A percentile compares a stretch with the other conserved stretches of the same genome.
phyloP scores from a whole-genome alignment of 352 stramenopile genomes.

The Globisporangium mamillatum region DNA sequence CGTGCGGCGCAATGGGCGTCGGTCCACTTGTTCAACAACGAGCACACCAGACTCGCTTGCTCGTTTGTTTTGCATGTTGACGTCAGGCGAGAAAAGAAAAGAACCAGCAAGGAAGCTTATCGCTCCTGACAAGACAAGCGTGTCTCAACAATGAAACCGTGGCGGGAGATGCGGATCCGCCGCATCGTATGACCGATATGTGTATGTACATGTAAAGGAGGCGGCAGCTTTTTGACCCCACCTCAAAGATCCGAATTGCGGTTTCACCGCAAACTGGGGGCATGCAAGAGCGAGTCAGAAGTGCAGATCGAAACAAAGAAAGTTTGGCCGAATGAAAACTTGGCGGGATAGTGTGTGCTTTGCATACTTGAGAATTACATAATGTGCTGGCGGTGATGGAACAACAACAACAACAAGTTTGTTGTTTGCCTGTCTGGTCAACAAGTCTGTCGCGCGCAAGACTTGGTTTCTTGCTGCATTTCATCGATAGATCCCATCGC shows the following conservation, averaged over 20 bases:
- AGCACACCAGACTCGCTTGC: background rate
- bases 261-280: background rate
- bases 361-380: background rate
- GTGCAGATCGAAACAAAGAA: slow-evolving; percentile 2
- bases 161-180: background rate
- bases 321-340: background rate
- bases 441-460: background rate
- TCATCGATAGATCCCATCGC: background rate
- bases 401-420: background rate
- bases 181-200: background rate
- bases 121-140: background rate
- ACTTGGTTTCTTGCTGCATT: background rate
- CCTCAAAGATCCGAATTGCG: background rate
- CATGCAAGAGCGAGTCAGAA: background rate
- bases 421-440: background rate
- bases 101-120: background rate
- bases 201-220: background rate
- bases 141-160: slow-evolving; percentile 12
- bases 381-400: background rate
- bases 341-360: slow-evolving; percentile 4
- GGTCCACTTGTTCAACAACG: background rate
- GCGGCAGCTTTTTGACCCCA: no score
- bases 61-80: background rate
- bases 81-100: background rate
- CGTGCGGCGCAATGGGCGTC: background rate